Evolutionary conservation across 1,284 basidiomycete species (phyloP).

Genomic region (Apiotrichum siamense): DNA sequence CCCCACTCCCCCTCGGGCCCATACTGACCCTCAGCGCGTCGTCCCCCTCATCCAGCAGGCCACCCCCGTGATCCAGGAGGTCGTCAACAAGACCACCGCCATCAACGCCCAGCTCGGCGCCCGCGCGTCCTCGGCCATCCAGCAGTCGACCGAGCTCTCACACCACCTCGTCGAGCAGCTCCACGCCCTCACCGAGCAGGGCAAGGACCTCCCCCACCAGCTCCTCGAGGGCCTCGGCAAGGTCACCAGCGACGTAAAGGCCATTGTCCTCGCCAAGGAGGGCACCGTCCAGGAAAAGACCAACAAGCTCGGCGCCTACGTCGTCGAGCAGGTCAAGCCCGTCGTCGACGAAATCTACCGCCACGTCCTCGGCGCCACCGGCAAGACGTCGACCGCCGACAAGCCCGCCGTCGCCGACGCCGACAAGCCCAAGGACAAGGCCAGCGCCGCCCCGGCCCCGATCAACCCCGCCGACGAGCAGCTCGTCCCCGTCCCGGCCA

Average conservation of each 20-base stretch:
- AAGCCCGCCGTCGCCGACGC: constrained; percentile 21
- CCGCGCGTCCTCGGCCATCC: constrained; percentile 36
- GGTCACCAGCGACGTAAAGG: constrained; percentile 38
- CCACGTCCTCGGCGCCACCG: constrained; percentile 38
- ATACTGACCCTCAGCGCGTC: constrained; percentile 29
- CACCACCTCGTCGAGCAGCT: constrained; percentile 42
- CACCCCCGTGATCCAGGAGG: constrained; percentile 36
- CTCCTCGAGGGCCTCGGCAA: constrained; percentile 40
- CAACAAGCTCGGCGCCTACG: constrained; percentile 45
- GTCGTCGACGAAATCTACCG: constrained; percentile 45
- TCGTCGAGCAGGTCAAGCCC: constrained; percentile 45
- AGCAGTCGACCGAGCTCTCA: constrained; percentile 34
- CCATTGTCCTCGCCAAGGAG: constrained; percentile 45
- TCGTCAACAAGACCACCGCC: constrained; percentile 35
- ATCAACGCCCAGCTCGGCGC: constrained; percentile 40
- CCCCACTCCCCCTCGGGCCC: too few relatives aligned
- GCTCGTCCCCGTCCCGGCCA: too few relatives aligned
- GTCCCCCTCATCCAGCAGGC: constrained; percentile 32
- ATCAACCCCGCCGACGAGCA: too few relatives aligned
- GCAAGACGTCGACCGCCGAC: constrained; percentile 21
- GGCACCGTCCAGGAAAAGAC: constrained; percentile 43
- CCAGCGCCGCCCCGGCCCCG: too few relatives aligned
- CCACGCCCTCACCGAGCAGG: constrained; percentile 36
- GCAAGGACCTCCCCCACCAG: constrained; percentile 37
- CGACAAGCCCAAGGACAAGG: constrained; percentile 4